Percentiles rank a stretch among this genome's conserved stretches.
These are phyloP conservation scores for Ensete glaucum DNA, from an alignment of 176 grass and related monocot genomes.

Conservation along the genomic window DNA sequence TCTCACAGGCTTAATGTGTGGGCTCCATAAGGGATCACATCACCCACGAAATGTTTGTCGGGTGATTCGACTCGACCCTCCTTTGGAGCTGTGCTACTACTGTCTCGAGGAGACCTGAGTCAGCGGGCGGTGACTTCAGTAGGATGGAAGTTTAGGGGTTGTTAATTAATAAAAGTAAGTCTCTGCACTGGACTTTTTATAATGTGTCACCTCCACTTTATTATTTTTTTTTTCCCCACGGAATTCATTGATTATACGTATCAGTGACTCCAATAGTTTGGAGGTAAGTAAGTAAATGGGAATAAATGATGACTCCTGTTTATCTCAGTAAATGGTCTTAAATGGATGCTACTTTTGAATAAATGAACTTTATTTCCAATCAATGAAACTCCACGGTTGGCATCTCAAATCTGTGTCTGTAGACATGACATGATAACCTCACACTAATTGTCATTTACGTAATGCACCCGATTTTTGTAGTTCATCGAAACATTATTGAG, in stretches of 20 bases:
- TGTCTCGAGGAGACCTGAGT: too few species aligned
- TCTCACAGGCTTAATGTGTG: too few species aligned
- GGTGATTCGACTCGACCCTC: too few species aligned
- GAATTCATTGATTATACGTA: neutral
- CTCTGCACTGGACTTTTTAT: neutral
- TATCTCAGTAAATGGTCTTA: constrained; percentile 17
- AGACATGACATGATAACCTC: constrained; percentile 6
- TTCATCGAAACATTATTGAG: neutral
- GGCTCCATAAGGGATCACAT: too few species aligned
- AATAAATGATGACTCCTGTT: constrained; percentile 8
- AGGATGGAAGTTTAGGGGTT: neutral
- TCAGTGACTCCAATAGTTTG: neutral
- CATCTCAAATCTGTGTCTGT: too few species aligned
- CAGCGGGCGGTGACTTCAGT: neutral
- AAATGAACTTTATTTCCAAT: constrained; percentile 18
- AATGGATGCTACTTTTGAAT: constrained; percentile 17
- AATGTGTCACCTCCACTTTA: neutral
- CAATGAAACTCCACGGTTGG: constrained; percentile 8
- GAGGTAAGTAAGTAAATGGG: constrained; percentile 5
- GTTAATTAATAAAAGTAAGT: neutral
- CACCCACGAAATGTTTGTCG: too few species aligned
- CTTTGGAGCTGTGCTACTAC: too few species aligned
- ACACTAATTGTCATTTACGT: neutral
- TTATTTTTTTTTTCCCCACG: too few species aligned
- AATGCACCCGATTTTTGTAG: neutral